Percentiles rank a stretch among this genome's conserved stretches.
Conservation (phyloP, 2,329 filamentous ascomycete species). For the Xenoacremonium recifei region DNA sequence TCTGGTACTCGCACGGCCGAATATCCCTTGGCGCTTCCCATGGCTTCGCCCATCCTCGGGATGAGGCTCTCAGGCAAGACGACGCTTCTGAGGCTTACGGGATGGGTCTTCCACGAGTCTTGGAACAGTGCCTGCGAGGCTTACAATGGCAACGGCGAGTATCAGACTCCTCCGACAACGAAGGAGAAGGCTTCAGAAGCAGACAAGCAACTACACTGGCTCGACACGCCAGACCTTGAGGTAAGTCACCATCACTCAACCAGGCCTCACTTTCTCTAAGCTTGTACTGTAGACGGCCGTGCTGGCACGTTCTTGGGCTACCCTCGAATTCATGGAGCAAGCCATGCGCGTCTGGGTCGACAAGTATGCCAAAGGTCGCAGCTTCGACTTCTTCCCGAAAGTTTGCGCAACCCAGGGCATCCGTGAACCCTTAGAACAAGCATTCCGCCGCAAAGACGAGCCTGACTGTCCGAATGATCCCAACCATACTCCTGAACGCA, state of each 20-base stretch:
- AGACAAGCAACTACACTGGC: no score
- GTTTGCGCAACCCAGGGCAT: slow-evolving; percentile 10
- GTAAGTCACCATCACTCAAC: no score
- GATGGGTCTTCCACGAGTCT: slow-evolving; percentile 34
- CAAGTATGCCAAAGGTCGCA: slow-evolving; percentile 32
- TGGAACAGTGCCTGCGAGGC: slow-evolving; percentile 42
- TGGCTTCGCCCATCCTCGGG: slow-evolving; percentile 43
- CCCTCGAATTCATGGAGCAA: slow-evolving; percentile 44
- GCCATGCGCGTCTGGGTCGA: slow-evolving; percentile 49
- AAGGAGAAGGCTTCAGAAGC: no score
- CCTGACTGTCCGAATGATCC: no score
- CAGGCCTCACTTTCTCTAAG: no score
- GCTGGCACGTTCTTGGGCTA: slow-evolving; percentile 43
- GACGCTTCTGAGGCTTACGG: slow-evolving; percentile 37
- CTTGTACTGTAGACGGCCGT: slow-evolving; percentile 46
- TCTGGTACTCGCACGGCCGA: no score
- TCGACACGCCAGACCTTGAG: no score
- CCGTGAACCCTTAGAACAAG: slow-evolving; percentile 2
- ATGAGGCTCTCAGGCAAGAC: slow-evolving; percentile 42
- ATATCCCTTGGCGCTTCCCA: no score
- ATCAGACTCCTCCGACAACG: no score
- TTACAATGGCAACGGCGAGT: no score
- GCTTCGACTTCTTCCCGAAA: slow-evolving; percentile 33
- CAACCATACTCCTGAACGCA: slow-evolving; percentile 30
- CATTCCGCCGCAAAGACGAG: slow-evolving; percentile 21